These are phyloP conservation scores for Cystobasidium pallidum DNA, from an alignment of 1,284 basidiomycete genomes.

Conservation along the genomic window DNA sequence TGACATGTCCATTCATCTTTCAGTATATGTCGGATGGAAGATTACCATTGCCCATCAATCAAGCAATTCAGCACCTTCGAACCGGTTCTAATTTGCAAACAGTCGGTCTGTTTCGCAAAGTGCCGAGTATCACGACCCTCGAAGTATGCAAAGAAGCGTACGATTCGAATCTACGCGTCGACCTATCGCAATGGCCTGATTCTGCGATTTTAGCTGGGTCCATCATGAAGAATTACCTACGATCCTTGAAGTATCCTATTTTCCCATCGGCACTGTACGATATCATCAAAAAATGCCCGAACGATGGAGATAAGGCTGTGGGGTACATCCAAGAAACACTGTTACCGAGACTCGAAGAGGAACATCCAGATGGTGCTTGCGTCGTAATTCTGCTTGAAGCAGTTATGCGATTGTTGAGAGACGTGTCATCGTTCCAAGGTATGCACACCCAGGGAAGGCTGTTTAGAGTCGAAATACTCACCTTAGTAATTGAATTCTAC, in stretches of 20 bases:
- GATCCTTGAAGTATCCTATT: conserved; percentile 42
- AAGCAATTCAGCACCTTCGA: conserved; percentile 28
- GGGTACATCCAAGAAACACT: conserved; percentile 39
- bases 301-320: conserved; percentile 1
- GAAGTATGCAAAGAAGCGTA: conserved; percentile 46
- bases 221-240: conserved; percentile 48
- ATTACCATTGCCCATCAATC: conserved; percentile 23
- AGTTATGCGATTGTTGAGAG: conserved; percentile 41
- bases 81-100: conserved; percentile 40
- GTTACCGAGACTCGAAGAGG: conserved; percentile 25
- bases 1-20: too few species aligned
- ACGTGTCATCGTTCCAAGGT: conserved; percentile 28
- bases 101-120: conserved; percentile 50
- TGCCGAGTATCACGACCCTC: conserved; percentile 46
- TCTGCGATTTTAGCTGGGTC: conserved; percentile 49
- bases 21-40: neutral
- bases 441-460: too few species aligned
- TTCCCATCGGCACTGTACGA: conserved; percentile 35
- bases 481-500: too few species aligned
- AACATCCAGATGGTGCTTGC: conserved; percentile 20
- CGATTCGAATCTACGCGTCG: conserved; percentile 47
- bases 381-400: conserved; percentile 22
- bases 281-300: conserved; percentile 40
- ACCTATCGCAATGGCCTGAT: conserved; percentile 46
- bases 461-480: too few species aligned